phyloP scores from a whole-genome alignment of 495 filamentous ascomycete species.

The Penicillium chermesinum region DNA sequence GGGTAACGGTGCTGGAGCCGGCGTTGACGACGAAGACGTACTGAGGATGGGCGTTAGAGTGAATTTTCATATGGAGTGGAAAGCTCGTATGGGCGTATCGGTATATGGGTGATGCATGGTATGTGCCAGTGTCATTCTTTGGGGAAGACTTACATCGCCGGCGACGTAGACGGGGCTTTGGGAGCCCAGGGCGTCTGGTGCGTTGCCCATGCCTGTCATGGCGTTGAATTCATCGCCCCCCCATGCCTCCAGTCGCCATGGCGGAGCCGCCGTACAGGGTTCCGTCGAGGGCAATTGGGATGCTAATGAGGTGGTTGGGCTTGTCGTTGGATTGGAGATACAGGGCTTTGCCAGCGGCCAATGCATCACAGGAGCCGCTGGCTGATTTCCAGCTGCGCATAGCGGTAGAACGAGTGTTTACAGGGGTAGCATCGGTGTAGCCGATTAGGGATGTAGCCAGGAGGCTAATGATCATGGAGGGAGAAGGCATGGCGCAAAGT shows the following conservation, averaged over 20 bases:
- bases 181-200: constrained; percentile 47
- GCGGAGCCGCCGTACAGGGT: constrained; percentile 28
- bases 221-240: constrained; percentile 20
- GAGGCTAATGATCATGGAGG: not conserved
- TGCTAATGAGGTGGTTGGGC: constrained; percentile 41
- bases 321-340: constrained; percentile 49
- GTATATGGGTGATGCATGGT: not conserved
- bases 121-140: too few species aligned
- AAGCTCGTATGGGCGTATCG: too few species aligned
- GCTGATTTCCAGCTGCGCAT: not conserved
- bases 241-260: not conserved
- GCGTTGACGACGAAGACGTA: constrained; percentile 54
- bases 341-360: constrained; percentile 34
- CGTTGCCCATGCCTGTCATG: constrained; percentile 27
- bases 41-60: constrained; percentile 2
- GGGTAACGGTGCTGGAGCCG: constrained; percentile 52
- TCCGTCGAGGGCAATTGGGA: constrained; percentile 42
- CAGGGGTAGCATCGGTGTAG: not conserved
- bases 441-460: not conserved
- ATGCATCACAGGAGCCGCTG: not conserved
- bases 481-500: not conserved
- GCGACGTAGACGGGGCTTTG: constrained; percentile 47
- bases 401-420: not conserved
- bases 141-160: constrained; percentile 39
- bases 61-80: too few species aligned